A percentile compares a stretch with the other conserved stretches of the same genome.
These are phyloP conservation scores for Coffea eugenioides DNA, from an alignment of 257 asterid genomes.

Conservation along the genomic window DNA sequence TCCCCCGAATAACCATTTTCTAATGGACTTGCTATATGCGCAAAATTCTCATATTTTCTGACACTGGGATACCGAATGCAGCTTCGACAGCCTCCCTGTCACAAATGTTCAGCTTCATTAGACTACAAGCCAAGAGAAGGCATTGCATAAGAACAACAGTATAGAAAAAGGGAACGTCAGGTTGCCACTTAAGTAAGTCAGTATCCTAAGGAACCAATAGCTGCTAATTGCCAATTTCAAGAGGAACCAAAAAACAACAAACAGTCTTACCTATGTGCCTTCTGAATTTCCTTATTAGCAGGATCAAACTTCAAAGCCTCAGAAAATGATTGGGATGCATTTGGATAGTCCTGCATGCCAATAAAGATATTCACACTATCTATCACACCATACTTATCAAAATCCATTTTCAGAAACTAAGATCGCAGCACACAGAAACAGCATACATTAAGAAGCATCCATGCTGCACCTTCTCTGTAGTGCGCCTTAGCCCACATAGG, in stretches of 20 bases:
- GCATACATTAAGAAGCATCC: conserved; percentile 6
- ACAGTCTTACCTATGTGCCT: conserved; percentile 13
- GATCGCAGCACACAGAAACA: neutral
- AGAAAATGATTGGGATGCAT: conserved; percentile 24
- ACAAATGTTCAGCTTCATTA: neutral
- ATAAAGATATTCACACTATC: neutral
- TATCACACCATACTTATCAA: neutral
- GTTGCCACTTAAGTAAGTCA: neutral
- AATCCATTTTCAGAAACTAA: neutral
- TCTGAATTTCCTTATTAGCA: conserved; percentile 21
- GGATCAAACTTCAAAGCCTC: conserved; percentile 25
- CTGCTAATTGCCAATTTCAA: no score
- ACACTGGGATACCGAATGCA: conserved; percentile 1
- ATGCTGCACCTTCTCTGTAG: conserved; percentile 18
- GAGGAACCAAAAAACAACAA: neutral
- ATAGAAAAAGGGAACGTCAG: neutral
- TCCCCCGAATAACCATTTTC: neutral
- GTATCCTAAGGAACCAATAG: neutral
- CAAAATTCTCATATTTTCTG: neutral
- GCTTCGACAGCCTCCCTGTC: conserved; percentile 9
- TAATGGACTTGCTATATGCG: neutral
- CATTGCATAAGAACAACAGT: neutral
- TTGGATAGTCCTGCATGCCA: conserved; percentile 7
- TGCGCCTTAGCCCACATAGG: conserved; percentile 21
- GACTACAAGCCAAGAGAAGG: neutral